A percentile compares a stretch with the other conserved stretches of the same genome.
Evolutionary conservation across 495 filamentous ascomycete genomes (phyloP).

Genomic region (Cairneyella variabilis): DNA sequence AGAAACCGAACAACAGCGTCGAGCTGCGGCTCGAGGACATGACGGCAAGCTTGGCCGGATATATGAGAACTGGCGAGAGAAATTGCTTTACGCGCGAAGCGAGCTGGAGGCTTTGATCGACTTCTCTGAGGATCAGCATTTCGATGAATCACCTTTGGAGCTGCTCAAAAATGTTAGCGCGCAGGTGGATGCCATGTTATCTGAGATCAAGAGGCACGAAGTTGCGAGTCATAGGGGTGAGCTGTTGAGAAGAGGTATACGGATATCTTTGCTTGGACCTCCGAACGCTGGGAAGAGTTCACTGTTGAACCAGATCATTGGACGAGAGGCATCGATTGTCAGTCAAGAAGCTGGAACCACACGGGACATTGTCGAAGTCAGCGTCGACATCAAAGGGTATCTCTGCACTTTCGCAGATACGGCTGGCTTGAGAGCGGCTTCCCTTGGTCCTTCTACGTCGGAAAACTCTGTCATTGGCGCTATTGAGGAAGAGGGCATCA

Average conservation of each 20-base stretch:
- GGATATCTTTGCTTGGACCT: slow-evolving; percentile 79
- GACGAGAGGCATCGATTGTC: slow-evolving; percentile 90
- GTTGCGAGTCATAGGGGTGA: slow-evolving; percentile 79
- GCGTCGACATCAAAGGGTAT: slow-evolving; percentile 85
- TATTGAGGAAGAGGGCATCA: slow-evolving; percentile 88
- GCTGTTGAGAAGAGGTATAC: slow-evolving; percentile 80
- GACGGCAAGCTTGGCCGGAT: slow-evolving; percentile 64
- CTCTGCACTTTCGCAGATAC: slow-evolving; percentile 89
- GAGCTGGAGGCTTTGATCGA: slow-evolving; percentile 96
- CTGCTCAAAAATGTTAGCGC: slow-evolving; percentile 63
- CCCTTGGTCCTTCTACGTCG: too few relatives aligned
- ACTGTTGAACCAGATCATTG: slow-evolving; percentile 85
- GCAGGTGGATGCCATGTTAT: slow-evolving; percentile 56
- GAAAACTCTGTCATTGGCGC: slow-evolving; percentile 54
- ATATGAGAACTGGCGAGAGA: slow-evolving; percentile 81
- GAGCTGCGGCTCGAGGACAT: slow-evolving; percentile 74
- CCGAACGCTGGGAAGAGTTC: slow-evolving; percentile 97
- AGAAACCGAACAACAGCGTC: slow-evolving; percentile 90
- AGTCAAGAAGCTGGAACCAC: slow-evolving; percentile 90
- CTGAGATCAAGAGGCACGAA: slow-evolving; percentile 62
- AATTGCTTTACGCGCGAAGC: slow-evolving; percentile 75
- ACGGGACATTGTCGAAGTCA: slow-evolving; percentile 88
- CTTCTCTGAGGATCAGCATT: slow-evolving; percentile 95
- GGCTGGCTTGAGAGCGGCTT: slow-evolving; percentile 64
- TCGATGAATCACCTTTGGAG: slow-evolving; percentile 78